These are phyloP conservation scores for Penicillium psychrofluorescens DNA, from an alignment of 495 filamentous ascomycete species.

Conservation along the genomic window DNA sequence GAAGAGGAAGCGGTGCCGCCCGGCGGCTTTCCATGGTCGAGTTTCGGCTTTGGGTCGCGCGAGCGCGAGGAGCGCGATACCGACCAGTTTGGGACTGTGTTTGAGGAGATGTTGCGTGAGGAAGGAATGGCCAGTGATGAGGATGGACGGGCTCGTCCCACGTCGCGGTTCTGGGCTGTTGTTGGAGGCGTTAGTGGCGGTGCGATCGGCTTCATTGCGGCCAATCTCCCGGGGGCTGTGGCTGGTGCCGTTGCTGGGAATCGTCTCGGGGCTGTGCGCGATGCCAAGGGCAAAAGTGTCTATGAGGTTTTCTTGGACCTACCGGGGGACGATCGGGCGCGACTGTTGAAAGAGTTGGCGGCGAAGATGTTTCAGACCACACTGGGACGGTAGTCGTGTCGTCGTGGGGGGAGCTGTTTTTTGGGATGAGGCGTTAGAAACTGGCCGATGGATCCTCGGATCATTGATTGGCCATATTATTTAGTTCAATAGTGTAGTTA, in stretches of 20 bases:
- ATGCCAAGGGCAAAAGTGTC: conserved; percentile 90
- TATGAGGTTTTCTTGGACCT: conserved; percentile 83
- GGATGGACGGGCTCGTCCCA: conserved; percentile 36
- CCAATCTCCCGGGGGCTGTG: conserved; percentile 79
- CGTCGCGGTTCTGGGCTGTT: conserved; percentile 75
- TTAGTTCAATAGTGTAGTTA: too few relatives aligned
- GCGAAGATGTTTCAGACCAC: conserved; percentile 57
- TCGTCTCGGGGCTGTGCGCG: conserved; percentile 75
- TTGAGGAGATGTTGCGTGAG: conserved; percentile 97
- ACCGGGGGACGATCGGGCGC: conserved; percentile 70
- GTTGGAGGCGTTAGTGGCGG: conserved; percentile 82
- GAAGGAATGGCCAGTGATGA: conserved; percentile 71
- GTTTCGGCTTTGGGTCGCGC: conserved; percentile 48
- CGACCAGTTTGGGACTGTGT: conserved; percentile 82
- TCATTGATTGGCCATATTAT: too few relatives aligned
- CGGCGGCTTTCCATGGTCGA: conserved; percentile 51
- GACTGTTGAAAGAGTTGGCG: conserved; percentile 67
- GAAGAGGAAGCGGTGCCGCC: conserved; percentile 51
- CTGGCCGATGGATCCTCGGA: too few relatives aligned
- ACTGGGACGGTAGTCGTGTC: conserved; percentile 20
- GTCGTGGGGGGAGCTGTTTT: background rate
- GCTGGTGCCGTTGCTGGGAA: conserved; percentile 94
- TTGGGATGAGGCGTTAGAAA: background rate
- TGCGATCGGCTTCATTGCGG: conserved; percentile 90
- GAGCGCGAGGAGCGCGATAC: conserved; percentile 47